A percentile compares a stretch with the other conserved stretches of the same genome.
Conservation (phyloP, 371 early-diverging fungal genomes). For the Rhizopus arrhizus region DNA sequence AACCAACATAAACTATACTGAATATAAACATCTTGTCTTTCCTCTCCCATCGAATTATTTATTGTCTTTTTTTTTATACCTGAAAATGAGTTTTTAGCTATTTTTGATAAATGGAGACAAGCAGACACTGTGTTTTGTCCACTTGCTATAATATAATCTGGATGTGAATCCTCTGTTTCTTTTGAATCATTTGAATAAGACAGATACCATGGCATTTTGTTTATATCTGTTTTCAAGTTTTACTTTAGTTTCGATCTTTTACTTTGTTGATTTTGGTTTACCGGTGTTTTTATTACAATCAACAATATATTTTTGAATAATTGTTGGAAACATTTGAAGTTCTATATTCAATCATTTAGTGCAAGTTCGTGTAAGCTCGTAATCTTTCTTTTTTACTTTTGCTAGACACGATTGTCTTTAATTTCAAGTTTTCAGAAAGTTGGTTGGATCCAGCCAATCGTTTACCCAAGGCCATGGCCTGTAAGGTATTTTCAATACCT, state of each 20-base stretch:
- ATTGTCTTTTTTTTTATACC: constrained; percentile 24
- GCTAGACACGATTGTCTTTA: constrained; percentile 25
- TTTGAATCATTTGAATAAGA: constrained; percentile 10
- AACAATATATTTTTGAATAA: constrained; percentile 31
- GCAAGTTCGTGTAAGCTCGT: neutral
- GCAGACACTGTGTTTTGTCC: constrained; percentile 43
- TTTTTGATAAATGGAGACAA: constrained; percentile 27
- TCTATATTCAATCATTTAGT: constrained; percentile 5
- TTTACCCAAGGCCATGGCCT: constrained; percentile 26
- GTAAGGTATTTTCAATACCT: constrained; percentile 24
- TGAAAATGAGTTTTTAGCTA: constrained; percentile 25
- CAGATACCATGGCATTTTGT: constrained; percentile 41
- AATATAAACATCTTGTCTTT: neutral
- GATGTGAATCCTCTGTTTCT: constrained; percentile 9
- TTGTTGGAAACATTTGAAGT: constrained; percentile 26
- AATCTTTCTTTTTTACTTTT: constrained; percentile 19
- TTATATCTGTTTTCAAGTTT: neutral
- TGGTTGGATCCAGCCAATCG: constrained; percentile 18
- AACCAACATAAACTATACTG: constrained; percentile 43
- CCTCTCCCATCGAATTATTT: neutral
- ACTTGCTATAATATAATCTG: constrained; percentile 42
- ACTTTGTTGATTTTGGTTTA: neutral
- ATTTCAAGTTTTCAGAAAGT: constrained; percentile 13
- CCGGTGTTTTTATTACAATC: constrained; percentile 16
- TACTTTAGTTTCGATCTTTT: neutral